These are phyloP conservation scores for Fusarium tjaetaba DNA, from an alignment of 2,329 filamentous ascomycete species.

Conservation along the genomic window DNA sequence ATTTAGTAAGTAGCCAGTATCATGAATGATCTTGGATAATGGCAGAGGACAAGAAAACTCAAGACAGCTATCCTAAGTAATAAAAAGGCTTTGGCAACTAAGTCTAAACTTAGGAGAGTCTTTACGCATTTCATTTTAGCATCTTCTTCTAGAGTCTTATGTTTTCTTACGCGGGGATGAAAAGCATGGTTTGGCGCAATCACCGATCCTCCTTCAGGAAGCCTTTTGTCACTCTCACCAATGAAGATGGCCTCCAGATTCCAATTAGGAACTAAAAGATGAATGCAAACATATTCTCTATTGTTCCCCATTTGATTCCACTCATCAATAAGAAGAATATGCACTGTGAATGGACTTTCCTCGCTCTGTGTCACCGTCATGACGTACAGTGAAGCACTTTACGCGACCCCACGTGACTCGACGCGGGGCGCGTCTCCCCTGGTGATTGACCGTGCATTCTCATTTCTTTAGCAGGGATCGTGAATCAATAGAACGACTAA, in stretches of 20 bases:
- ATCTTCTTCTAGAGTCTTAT: no score
- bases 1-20: background rate
- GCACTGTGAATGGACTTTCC: no score
- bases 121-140: background rate
- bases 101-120: background rate
- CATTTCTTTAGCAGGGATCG: constrained; percentile 1
- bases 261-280: background rate
- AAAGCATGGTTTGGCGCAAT: background rate
- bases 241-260: background rate
- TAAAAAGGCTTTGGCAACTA: background rate
- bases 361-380: background rate
- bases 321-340: background rate
- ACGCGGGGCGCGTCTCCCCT: constrained; percentile 45
- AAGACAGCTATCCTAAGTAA: background rate
- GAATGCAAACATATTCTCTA: background rate
- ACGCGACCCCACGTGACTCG: constrained; percentile 50
- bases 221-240: background rate
- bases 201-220: no score
- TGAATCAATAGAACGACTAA: background rate
- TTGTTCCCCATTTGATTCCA: background rate
- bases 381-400: constrained; percentile 40
- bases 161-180: no score
- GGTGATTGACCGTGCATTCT: constrained; percentile 37
- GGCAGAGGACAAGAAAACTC: background rate
- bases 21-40: background rate